phyloP scores from a whole-genome alignment of 2,329 filamentous ascomycete species.

The Talaromyces sp. region DNA sequence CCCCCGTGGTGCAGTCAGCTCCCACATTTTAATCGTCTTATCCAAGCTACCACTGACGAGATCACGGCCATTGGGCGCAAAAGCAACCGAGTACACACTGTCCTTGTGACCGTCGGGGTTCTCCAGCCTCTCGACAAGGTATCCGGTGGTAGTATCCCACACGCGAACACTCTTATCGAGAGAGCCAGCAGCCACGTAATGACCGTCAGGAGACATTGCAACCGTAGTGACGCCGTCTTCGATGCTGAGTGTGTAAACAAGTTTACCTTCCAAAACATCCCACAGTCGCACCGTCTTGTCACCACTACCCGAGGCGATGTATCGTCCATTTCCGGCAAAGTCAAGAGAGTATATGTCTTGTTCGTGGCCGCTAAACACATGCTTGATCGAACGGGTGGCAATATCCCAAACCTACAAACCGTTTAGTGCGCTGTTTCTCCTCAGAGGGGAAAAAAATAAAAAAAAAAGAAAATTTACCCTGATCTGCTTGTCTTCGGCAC shows the following conservation, averaged over 20 bases:
- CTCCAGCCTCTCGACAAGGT: constrained; percentile 84
- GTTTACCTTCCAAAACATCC: constrained; percentile 82
- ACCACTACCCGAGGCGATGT: constrained; percentile 91
- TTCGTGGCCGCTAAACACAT: constrained; percentile 93
- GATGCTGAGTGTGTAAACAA: constrained; percentile 80
- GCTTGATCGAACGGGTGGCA: constrained; percentile 70
- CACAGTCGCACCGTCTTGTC: constrained; percentile 92
- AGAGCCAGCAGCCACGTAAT: constrained; percentile 88
- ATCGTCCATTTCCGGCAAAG: constrained; percentile 86
- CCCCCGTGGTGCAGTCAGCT: constrained; percentile 67
- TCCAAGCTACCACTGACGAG: constrained; percentile 92
- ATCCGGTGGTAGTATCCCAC: constrained; percentile 85
- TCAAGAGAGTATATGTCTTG: constrained; percentile 98
- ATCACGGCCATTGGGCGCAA: constrained; percentile 86
- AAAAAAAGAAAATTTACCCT: constrained; percentile 59
- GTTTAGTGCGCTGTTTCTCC: neutral
- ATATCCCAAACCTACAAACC: constrained; percentile 76
- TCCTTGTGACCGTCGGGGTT: constrained; percentile 94
- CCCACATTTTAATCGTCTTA: constrained; percentile 99
- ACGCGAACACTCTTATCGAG: constrained; percentile 97
- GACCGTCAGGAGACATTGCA: constrained; percentile 91
- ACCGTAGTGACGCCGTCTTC: constrained; percentile 97
- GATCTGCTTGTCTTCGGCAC: constrained; percentile 96
- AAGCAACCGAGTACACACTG: constrained; percentile 92
- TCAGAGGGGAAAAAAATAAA: too few species aligned